A percentile compares a stretch with the other conserved stretches of the same genome.
Conservation (phyloP, 2,329 filamentous ascomycete species). For the Colletotrichum godetiae region DNA sequence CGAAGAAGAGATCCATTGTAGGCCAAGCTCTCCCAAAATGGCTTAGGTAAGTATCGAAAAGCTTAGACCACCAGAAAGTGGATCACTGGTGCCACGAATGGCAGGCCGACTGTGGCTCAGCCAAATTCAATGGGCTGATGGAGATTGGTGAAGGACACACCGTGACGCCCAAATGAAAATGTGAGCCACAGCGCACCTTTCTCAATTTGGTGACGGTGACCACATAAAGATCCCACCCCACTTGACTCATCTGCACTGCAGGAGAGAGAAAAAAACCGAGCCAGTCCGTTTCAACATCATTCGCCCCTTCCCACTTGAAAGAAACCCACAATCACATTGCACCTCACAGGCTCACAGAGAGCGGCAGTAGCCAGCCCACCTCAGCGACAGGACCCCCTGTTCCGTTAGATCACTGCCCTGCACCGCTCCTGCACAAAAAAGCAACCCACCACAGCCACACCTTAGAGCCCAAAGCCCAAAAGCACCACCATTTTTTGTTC, state of each 20-base stretch:
- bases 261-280: neutral
- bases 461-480: neutral
- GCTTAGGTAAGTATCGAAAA: constrained; percentile 18
- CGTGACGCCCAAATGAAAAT: neutral
- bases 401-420: constrained; percentile 16
- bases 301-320: constrained; percentile 18
- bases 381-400: constrained; percentile 1
- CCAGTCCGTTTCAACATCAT: constrained; percentile 11
- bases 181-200: constrained; percentile 14
- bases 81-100: neutral
- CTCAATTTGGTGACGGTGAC: constrained; percentile 3
- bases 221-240: constrained; percentile 11
- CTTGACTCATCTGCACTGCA: constrained; percentile 28
- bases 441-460: neutral
- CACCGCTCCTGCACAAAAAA: neutral
- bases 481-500: neutral
- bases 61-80: neutral
- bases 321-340: neutral
- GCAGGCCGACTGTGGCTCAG: neutral
- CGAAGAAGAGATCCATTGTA: neutral
- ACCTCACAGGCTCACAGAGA: neutral
- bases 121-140: neutral
- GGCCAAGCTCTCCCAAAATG: neutral
- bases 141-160: neutral
- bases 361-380: neutral